Conservation (phyloP, 768 basidiomycete genomes). For the Punctularia strigosozonata region DNA sequence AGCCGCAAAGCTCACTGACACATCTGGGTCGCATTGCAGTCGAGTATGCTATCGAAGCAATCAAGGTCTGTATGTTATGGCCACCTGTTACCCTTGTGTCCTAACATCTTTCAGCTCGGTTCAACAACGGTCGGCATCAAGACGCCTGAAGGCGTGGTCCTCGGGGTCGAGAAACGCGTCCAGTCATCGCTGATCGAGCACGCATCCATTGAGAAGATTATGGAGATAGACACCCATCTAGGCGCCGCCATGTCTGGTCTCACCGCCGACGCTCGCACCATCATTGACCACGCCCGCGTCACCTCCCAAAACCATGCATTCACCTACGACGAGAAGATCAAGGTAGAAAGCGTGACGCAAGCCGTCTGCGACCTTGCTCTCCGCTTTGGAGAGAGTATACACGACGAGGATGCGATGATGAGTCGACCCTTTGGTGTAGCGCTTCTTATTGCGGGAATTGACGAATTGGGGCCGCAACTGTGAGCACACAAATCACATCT, state of each 20-base stretch:
- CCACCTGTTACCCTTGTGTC: slow-evolving; percentile 1
- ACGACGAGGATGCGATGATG: slow-evolving; percentile 99
- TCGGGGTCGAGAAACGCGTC: slow-evolving; percentile 97
- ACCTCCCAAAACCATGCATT: slow-evolving; percentile 93
- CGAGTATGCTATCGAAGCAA: slow-evolving; percentile 99
- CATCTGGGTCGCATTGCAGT: too few relatives aligned
- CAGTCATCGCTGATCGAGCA: slow-evolving; percentile 94
- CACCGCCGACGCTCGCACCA: slow-evolving; percentile 96
- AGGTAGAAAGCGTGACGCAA: slow-evolving; percentile 96
- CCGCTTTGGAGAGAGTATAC: slow-evolving; percentile 96
- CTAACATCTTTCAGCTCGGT: slow-evolving; percentile 54
- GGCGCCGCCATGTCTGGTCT: slow-evolving; percentile 98
- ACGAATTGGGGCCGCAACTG: slow-evolving; percentile 94
- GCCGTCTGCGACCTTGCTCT: slow-evolving; percentile 96
- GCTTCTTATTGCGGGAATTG: slow-evolving; percentile 91
- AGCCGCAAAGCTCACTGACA: neutral
- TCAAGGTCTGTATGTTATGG: slow-evolving; percentile 53
- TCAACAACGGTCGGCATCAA: slow-evolving; percentile 95
- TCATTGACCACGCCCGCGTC: slow-evolving; percentile 98
- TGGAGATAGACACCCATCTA: slow-evolving; percentile 96
- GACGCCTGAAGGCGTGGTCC: slow-evolving; percentile 81
- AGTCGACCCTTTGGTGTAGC: slow-evolving; percentile 98
- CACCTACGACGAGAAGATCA: slow-evolving; percentile 94
- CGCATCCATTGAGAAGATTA: slow-evolving; percentile 96
- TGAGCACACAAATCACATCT: too few relatives aligned